A percentile compares a stretch with the other conserved stretches of the same genome.
Conservation (phyloP, 208 protist species). For the Novymonas esmeraldas region DNA sequence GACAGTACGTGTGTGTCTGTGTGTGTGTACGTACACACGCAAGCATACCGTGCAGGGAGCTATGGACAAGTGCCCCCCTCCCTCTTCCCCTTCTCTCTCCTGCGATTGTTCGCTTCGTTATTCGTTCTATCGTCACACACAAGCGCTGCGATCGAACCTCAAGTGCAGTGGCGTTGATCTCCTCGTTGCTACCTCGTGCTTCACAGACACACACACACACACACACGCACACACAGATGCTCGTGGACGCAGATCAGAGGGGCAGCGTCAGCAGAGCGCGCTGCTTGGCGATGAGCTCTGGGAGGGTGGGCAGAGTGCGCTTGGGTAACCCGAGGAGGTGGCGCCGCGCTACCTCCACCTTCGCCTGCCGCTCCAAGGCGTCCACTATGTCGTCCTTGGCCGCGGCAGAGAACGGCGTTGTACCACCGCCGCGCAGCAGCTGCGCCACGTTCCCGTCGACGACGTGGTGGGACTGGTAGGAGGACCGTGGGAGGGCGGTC, state of each 20-base stretch:
- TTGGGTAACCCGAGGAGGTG: constrained; percentile 59
- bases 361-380: constrained; percentile 40
- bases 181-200: background rate
- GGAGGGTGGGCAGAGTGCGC: constrained; percentile 54
- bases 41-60: too few relatives aligned
- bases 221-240: constrained; percentile 4
- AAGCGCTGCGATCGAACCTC: too few relatives aligned
- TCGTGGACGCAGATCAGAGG: constrained; percentile 34
- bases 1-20: background rate
- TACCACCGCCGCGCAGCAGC: constrained; percentile 33
- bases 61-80: too few relatives aligned
- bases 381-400: constrained; percentile 49
- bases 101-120: background rate
- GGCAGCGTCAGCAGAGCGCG: constrained; percentile 71
- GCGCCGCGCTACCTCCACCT: constrained; percentile 61
- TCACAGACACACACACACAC: constrained; percentile 5
- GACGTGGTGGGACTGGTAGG: constrained; percentile 46
- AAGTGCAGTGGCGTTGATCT: too few relatives aligned
- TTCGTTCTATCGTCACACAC: background rate
- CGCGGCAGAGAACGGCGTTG: constrained; percentile 50
- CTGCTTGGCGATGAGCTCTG: constrained; percentile 72
- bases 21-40: background rate
- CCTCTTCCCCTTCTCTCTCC: too few relatives aligned
- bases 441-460: constrained; percentile 69
- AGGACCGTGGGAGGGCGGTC: constrained; percentile 10